Conservation (phyloP, 208 protist species). For the Trypanosoma theileri region DNA sequence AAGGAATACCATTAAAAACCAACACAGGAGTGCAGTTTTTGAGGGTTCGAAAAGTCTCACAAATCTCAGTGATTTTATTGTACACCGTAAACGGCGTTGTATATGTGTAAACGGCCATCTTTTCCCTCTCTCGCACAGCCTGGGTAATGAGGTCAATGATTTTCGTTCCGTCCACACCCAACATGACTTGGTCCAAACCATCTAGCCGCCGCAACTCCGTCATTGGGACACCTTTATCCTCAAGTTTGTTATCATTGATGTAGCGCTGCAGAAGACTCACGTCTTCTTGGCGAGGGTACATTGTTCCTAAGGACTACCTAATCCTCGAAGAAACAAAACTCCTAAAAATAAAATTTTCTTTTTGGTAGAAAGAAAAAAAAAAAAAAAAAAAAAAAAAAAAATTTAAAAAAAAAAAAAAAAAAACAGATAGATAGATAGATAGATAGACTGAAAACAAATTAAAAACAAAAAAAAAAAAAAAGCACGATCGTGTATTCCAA, state of each 20-base stretch:
- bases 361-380: no score
- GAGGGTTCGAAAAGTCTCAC: constrained; percentile 12
- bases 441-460: constrained; percentile 21
- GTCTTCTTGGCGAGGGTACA: constrained; percentile 31
- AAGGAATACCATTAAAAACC: constrained; percentile 32
- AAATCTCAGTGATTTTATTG: constrained; percentile 41
- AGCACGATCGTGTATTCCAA: not conserved
- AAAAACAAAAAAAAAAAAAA: constrained; percentile 24
- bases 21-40: constrained; percentile 27
- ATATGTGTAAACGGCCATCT: constrained; percentile 68
- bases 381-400: no score
- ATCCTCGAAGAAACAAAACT: constrained; percentile 13
- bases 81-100: constrained; percentile 72
- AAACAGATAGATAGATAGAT: constrained; percentile 3
- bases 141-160: constrained; percentile 74
- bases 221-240: constrained; percentile 61
- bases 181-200: constrained; percentile 47
- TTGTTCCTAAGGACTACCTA: not conserved
- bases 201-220: constrained; percentile 45
- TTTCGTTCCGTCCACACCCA: constrained; percentile 82
- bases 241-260: constrained; percentile 58
- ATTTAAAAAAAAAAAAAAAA: constrained; percentile 16
- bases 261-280: constrained; percentile 54
- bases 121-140: constrained; percentile 49
- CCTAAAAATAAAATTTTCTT: no score